These are phyloP conservation scores for Echites panduratus DNA, from an alignment of 257 asterid species.

Conservation along the genomic window DNA sequence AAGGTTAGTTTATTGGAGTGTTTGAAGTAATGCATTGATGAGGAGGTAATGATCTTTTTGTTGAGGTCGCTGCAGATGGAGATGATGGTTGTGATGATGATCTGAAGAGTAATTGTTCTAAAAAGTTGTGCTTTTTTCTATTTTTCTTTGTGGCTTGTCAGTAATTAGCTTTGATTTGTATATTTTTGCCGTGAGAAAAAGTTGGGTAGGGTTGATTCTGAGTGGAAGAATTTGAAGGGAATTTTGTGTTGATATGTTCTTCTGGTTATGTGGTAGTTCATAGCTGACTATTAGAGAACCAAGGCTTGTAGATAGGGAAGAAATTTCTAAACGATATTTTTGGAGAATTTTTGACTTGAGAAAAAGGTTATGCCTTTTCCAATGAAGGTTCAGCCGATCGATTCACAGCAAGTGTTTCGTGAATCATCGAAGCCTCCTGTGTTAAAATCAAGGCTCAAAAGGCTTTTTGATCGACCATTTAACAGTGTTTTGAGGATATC, in stretches of 20 bases:
- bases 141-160: background rate
- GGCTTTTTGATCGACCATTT: conserved; percentile 88
- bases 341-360: conserved; percentile 12
- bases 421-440: conserved; percentile 45
- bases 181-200: background rate
- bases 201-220: background rate
- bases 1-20: background rate
- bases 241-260: background rate
- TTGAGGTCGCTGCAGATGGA: background rate
- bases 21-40: background rate
- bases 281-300: background rate
- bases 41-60: background rate
- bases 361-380: conserved; percentile 43
- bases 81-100: conserved; percentile 1
- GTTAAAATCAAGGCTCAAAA: conserved; percentile 68
- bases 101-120: background rate
- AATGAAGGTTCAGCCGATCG: conserved; percentile 89
- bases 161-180: conserved; percentile 7
- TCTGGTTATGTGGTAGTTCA: background rate
- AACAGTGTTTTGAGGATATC: conserved; percentile 55
- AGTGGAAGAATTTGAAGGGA: background rate
- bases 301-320: background rate
- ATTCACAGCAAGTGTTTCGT: conserved; percentile 19
- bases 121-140: background rate
- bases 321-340: background rate